A percentile compares a stretch with the other conserved stretches of the same genome.
Evolutionary conservation across 768 basidiomycete genomes (phyloP).

Genomic region (Mycena chlorophos): DNA sequence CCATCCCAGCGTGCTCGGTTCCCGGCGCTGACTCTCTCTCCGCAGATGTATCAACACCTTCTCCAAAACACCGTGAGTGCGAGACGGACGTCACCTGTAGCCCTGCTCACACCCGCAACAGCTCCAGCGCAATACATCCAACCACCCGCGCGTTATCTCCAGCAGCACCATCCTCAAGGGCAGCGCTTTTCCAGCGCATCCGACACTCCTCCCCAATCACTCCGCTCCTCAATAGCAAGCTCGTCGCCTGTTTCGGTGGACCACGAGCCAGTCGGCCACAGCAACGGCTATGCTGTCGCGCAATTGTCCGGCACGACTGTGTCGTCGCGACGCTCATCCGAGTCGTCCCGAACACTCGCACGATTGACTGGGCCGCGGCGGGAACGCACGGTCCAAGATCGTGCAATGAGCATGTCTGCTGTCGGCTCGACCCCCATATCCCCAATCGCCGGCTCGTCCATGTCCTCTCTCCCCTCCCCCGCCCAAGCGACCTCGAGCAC

Average conservation of each 20-base stretch:
- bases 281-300: slow-evolving; percentile 16
- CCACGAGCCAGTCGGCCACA: slow-evolving; percentile 30
- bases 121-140: slow-evolving; percentile 27
- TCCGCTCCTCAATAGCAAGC: slow-evolving; percentile 43
- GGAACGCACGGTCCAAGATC: slow-evolving; percentile 64
- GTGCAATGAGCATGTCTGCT: slow-evolving; percentile 76
- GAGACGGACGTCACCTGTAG: no score
- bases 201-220: slow-evolving; percentile 32
- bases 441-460: slow-evolving; percentile 38
- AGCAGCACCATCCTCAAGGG: slow-evolving; percentile 20
- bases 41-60: slow-evolving; percentile 1
- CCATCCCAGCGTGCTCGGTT: neutral
- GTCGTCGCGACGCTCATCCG: slow-evolving; percentile 62
- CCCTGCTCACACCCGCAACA: neutral
- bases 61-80: slow-evolving; percentile 1
- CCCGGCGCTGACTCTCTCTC: neutral
- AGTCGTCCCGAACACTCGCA: slow-evolving; percentile 65
- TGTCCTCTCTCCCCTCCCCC: slow-evolving; percentile 41
- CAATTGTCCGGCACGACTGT: slow-evolving; percentile 5
- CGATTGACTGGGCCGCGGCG: slow-evolving; percentile 50
- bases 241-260: slow-evolving; percentile 46
- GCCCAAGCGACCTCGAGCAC: slow-evolving; percentile 49
- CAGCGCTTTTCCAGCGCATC: slow-evolving; percentile 43
- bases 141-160: slow-evolving; percentile 7
- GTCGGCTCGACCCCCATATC: slow-evolving; percentile 49